phyloP scores from a whole-genome alignment of 1,284 basidiomycete species.

The Trametes hirsuta region DNA sequence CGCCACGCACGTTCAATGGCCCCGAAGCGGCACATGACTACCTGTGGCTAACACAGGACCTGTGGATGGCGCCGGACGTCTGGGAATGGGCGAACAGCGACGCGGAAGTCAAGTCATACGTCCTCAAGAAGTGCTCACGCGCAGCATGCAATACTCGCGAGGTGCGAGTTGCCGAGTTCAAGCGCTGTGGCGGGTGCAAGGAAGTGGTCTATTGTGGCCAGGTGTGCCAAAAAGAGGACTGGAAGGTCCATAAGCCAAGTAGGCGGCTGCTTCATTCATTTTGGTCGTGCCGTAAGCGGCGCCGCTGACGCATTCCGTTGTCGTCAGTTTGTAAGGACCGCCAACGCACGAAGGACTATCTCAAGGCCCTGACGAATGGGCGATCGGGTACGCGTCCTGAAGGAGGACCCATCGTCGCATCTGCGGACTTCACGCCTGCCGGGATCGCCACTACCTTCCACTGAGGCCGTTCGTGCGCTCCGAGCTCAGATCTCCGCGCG shows the following conservation, averaged over 20 bases:
- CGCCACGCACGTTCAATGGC: slow-evolving; percentile 38
- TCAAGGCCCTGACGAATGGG: slow-evolving; percentile 22
- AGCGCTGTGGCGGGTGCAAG: slow-evolving; percentile 33
- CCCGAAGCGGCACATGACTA: slow-evolving; percentile 49
- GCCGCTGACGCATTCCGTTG: slow-evolving; percentile 5
- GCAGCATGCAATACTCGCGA: slow-evolving; percentile 25
- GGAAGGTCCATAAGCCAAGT: slow-evolving; percentile 41
- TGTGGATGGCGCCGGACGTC: slow-evolving; percentile 45
- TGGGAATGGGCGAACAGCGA: slow-evolving; percentile 47
- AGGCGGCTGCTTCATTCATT: slow-evolving; percentile 28
- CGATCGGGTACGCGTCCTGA: background rate
- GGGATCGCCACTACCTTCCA: slow-evolving; percentile 24
- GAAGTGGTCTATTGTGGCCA: slow-evolving; percentile 42
- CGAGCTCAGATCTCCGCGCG: slow-evolving; percentile 17
- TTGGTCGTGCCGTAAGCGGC: slow-evolving; percentile 15
- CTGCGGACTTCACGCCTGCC: slow-evolving; percentile 22
- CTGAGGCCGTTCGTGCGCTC: background rate
- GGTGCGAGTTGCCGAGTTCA: slow-evolving; percentile 28
- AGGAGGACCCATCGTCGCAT: slow-evolving; percentile 20
- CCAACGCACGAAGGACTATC: slow-evolving; percentile 19
- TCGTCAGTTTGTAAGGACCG: slow-evolving; percentile 26
- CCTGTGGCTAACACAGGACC: slow-evolving; percentile 46
- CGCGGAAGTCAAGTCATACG: slow-evolving; percentile 32
- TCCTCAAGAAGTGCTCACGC: slow-evolving; percentile 23
- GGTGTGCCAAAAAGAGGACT: slow-evolving; percentile 44